phyloP scores from a whole-genome alignment of 1,139 yeast genomes.

The Candida pseudoviswanathii region DNA sequence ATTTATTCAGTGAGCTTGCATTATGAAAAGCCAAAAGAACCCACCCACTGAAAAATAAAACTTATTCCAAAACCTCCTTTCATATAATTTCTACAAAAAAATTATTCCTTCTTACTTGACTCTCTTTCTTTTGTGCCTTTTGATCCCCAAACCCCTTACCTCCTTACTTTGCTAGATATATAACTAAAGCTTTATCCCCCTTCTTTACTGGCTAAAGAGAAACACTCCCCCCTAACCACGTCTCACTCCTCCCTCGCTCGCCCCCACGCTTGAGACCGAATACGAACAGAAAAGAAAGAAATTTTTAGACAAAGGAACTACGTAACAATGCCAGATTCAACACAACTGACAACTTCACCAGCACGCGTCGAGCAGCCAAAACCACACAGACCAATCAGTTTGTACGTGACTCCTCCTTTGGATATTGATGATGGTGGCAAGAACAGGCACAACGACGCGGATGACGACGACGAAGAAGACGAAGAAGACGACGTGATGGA shows the following conservation, averaged over 20 bases:
- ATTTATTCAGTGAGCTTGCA: too few relatives aligned
- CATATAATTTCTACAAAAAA: too few relatives aligned
- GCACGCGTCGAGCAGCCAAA: background rate
- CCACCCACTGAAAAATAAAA: too few relatives aligned
- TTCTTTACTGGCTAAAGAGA: too few relatives aligned
- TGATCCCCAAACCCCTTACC: too few relatives aligned
- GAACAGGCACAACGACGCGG: background rate
- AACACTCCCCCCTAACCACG: background rate
- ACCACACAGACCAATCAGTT: slow-evolving; percentile 20
- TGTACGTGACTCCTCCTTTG: slow-evolving; percentile 24
- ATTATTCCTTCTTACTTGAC: too few relatives aligned
- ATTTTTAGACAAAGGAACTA: background rate
- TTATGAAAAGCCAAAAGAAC: too few relatives aligned
- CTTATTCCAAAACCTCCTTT: too few relatives aligned
- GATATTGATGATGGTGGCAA: slow-evolving; percentile 4
- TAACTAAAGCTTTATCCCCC: too few relatives aligned
- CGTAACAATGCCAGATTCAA: background rate
- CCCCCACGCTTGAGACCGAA: background rate
- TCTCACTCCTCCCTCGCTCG: background rate
- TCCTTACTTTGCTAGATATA: too few relatives aligned
- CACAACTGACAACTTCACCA: background rate
- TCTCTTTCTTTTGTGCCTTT: too few relatives aligned
- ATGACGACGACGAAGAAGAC: slow-evolving; percentile 6
- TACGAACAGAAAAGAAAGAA: background rate
- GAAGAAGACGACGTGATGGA: slow-evolving; percentile 9